Percentiles rank a stretch among this genome's conserved stretches.
These are phyloP conservation scores for Aspergillus mulundensis DNA, from an alignment of 495 filamentous ascomycete genomes.

Conservation along the genomic window DNA sequence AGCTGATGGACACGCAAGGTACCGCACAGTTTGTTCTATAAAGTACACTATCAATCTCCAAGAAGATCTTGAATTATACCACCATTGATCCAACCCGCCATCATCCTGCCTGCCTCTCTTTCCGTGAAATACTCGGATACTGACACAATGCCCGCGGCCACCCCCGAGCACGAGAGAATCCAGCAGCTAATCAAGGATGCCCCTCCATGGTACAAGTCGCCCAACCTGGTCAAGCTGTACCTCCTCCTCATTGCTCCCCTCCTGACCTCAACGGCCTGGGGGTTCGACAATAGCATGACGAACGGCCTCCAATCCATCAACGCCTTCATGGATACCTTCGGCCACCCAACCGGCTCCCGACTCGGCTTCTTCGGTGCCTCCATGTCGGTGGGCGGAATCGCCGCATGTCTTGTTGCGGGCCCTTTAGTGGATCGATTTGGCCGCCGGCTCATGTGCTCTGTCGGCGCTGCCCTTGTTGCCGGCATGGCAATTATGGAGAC, in stretches of 20 bases:
- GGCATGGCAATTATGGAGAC: too few relatives aligned
- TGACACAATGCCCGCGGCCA: too few relatives aligned
- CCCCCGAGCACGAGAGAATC: too few relatives aligned
- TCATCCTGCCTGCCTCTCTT: too few relatives aligned
- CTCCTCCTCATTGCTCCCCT: slow-evolving; percentile 22
- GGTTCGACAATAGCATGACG: slow-evolving; percentile 40
- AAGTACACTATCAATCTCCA: too few relatives aligned
- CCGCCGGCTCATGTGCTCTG: slow-evolving; percentile 1
- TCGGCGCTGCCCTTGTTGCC: too few relatives aligned
- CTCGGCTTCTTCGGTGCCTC: slow-evolving; percentile 25
- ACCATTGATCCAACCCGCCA: too few relatives aligned
- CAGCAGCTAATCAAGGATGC: too few relatives aligned
- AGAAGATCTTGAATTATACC: too few relatives aligned
- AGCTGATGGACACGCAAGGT: too few relatives aligned
- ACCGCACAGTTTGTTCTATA: too few relatives aligned
- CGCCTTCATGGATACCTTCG: slow-evolving; percentile 43
- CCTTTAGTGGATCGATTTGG: slow-evolving; percentile 21
- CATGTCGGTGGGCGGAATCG: slow-evolving; percentile 22
- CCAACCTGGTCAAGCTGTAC: slow-evolving; percentile 26
- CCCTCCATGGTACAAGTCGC: slow-evolving; percentile 23
- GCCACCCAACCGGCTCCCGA: slow-evolving; percentile 27
- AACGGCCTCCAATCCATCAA: slow-evolving; percentile 48
- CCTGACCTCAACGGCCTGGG: slow-evolving; percentile 23
- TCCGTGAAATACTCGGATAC: too few relatives aligned
- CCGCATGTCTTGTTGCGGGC: slow-evolving; percentile 19